These are phyloP conservation scores for Boletus mariae DNA, from an alignment of 1,284 basidiomycete species.

Conservation along the genomic window DNA sequence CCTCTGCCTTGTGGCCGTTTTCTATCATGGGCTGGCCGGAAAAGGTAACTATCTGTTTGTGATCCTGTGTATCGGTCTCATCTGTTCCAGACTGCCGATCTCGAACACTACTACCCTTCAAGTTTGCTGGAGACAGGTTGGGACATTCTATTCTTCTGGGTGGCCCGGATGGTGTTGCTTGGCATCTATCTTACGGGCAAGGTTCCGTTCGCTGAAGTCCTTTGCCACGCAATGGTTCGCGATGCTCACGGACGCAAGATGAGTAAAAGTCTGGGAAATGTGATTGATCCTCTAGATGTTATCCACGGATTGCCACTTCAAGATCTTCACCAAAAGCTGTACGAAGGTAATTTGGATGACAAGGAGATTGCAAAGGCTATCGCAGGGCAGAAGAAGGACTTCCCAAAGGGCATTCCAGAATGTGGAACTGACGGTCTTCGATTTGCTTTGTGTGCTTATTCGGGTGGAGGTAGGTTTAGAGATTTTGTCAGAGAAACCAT, in stretches of 20 bases:
- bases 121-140: conserved; percentile 95
- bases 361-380: conserved; percentile 92
- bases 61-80: conserved; percentile 4
- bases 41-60: conserved; percentile 45
- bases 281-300: conserved; percentile 96
- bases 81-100: conserved; percentile 59
- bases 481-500: not conserved
- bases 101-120: conserved; percentile 84
- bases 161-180: conserved; percentile 96
- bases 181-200: conserved; percentile 87
- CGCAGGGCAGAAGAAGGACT: conserved; percentile 97
- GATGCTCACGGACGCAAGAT: conserved; percentile 99
- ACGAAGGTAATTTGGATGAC: conserved; percentile 91
- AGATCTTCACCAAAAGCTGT: conserved; percentile 83
- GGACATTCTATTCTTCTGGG: conserved; percentile 99
- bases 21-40: conserved; percentile 98
- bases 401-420: conserved; percentile 98
- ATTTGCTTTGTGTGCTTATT: conserved; percentile 95
- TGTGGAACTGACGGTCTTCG: conserved; percentile 97
- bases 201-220: conserved; percentile 97
- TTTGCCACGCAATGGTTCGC: conserved; percentile 98
- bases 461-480: conserved; percentile 65
- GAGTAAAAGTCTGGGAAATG: conserved; percentile 98
- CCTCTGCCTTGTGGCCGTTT: conserved; percentile 97
- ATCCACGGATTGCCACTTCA: conserved; percentile 87